These are phyloP conservation scores for Durotheca rogersii DNA, from an alignment of 495 filamentous ascomycete genomes.

Conservation along the genomic window DNA sequence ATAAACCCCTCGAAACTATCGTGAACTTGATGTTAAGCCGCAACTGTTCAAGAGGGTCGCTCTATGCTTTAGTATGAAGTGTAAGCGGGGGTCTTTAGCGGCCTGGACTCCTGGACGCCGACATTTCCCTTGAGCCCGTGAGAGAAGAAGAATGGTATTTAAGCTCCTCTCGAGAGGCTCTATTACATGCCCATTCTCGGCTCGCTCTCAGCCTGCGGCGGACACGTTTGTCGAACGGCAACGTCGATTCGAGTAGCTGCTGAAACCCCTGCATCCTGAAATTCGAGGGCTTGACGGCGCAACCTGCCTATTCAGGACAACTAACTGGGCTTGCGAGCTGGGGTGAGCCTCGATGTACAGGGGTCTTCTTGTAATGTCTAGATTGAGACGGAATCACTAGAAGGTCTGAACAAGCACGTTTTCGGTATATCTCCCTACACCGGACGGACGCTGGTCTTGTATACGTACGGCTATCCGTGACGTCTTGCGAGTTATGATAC, in stretches of 20 bases:
- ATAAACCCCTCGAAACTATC: not conserved
- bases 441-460: too few species aligned
- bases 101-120: not conserved
- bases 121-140: not conserved
- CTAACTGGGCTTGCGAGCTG: not conserved
- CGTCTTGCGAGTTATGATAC: too few species aligned
- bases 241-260: not conserved
- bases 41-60: too few species aligned
- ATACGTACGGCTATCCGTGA: too few species aligned
- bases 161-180: not conserved
- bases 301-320: not conserved
- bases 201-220: not conserved
- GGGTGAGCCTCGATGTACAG: not conserved
- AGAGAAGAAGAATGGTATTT: not conserved
- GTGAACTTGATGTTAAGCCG: not conserved
- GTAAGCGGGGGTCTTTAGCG: too few species aligned
- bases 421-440: too few species aligned
- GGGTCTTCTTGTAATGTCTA: not conserved
- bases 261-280: not conserved
- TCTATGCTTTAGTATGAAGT: too few species aligned
- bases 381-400: not conserved
- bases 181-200: not conserved
- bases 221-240: not conserved
- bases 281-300: not conserved
- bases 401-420: too few species aligned